Evolutionary conservation across 331 rosid species (phyloP).

Genomic region (Spiraea crenata): DNA sequence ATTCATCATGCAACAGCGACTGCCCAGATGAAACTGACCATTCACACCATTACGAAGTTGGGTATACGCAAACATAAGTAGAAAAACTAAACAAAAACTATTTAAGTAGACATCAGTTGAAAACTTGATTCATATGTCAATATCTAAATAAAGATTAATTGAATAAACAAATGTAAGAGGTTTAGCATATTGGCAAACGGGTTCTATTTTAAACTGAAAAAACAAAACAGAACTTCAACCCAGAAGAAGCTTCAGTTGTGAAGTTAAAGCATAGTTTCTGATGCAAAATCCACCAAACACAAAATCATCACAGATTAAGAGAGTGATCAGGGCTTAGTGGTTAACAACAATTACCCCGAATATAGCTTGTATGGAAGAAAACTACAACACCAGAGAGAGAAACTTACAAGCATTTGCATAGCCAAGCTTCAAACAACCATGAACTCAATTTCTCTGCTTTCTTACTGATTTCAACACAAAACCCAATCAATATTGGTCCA

Average conservation of each 20-base stretch:
- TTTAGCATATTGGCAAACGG: neutral
- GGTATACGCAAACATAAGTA: neutral
- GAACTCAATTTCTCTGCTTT: conserved; percentile 8
- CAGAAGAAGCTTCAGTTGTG: neutral
- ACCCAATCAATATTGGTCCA: neutral
- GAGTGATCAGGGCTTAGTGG: neutral
- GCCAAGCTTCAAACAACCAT: conserved; percentile 19
- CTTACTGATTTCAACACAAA: neutral
- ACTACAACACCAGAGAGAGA: conserved; percentile 1
- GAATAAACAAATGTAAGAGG: neutral
- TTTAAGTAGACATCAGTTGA: neutral
- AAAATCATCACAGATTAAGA: neutral
- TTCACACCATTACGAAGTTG: neutral
- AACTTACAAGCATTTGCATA: conserved; percentile 33
- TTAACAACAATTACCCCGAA: too few relatives aligned
- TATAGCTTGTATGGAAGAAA: too few relatives aligned
- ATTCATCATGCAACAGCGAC: neutral
- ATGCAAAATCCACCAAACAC: conserved; percentile 5
- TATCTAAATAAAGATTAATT: neutral
- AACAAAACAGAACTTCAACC: neutral
- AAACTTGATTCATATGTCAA: neutral
- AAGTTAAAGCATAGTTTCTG: conserved; percentile 24
- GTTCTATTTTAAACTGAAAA: conserved; percentile 5
- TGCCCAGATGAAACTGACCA: neutral
- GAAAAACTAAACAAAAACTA: neutral